Conservation (phyloP, 305 asterid species). For the Solanum aculeatissimum region DNA sequence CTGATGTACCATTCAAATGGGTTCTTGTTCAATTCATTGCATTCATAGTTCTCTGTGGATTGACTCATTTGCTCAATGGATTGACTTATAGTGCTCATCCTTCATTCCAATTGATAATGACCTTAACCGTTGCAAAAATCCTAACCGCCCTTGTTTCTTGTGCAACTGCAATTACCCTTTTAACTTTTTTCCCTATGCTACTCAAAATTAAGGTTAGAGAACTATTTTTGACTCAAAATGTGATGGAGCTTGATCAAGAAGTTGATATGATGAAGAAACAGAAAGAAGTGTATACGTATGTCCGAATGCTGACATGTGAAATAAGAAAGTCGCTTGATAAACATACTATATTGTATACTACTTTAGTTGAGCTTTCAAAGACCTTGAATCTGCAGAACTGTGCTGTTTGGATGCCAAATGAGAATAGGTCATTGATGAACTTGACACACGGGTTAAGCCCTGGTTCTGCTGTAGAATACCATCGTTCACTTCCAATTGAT, state of each 20-base stretch:
- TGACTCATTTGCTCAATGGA: conserved; percentile 32
- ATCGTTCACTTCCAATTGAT: conserved; percentile 14
- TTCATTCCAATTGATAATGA: conserved; percentile 28
- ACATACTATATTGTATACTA: conserved; percentile 27
- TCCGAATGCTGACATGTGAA: conserved; percentile 29
- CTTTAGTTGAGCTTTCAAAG: conserved; percentile 31
- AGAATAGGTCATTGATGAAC: conserved; percentile 20
- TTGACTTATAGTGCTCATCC: conserved; percentile 24
- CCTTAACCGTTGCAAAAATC: conserved; percentile 25
- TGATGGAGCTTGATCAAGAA: conserved; percentile 30
- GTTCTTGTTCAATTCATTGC: conserved; percentile 32
- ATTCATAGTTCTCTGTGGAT: conserved; percentile 35
- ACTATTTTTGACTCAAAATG: conserved; percentile 27
- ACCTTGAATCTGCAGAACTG: conserved; percentile 34
- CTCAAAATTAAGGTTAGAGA: conserved; percentile 33
- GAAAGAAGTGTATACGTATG: conserved; percentile 30
- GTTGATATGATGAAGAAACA: conserved; percentile 33
- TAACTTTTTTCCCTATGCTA: conserved; percentile 25
- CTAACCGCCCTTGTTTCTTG: conserved; percentile 34
- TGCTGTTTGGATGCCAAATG: conserved; percentile 41
- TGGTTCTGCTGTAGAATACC: conserved; percentile 3
- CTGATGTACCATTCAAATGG: conserved; percentile 38
- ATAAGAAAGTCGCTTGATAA: conserved; percentile 35
- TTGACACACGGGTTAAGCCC: conserved; percentile 30
- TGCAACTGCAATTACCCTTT: conserved; percentile 35